These are phyloP conservation scores for Cunninghamia lanceolata DNA, from an alignment of 75 land plant genomes.

Conservation along the genomic window DNA sequence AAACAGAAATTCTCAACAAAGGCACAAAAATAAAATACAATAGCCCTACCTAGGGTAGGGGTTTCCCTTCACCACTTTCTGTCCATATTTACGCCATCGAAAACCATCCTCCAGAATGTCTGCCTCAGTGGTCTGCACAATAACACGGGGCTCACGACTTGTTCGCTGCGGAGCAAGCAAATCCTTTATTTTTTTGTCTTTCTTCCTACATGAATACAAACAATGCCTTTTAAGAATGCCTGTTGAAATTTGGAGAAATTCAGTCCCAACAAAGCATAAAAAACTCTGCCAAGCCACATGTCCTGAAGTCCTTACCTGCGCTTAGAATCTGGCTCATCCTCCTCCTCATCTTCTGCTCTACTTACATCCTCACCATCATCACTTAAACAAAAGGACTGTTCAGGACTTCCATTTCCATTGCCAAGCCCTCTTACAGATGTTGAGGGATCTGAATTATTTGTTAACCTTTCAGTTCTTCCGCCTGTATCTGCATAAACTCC, in stretches of 20 bases:
- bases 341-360: conserved; percentile 42
- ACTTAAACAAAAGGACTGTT: conserved; percentile 45
- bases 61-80: conserved; percentile 95
- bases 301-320: conserved; percentile 31
- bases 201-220: conserved; percentile 25
- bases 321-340: conserved; percentile 61
- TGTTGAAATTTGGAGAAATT: not conserved
- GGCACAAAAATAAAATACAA: conserved; percentile 3
- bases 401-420: conserved; percentile 30
- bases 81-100: conserved; percentile 97
- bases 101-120: conserved; percentile 87
- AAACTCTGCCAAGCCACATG: not conserved
- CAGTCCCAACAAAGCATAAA: not conserved
- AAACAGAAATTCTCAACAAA: not conserved
- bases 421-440: conserved; percentile 21
- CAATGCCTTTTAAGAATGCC: not conserved
- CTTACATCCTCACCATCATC: conserved; percentile 43
- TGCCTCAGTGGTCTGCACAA: conserved; percentile 77
- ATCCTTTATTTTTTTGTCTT: conserved; percentile 8
- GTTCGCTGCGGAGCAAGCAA: conserved; percentile 21
- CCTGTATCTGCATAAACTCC: not conserved
- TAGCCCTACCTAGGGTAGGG: conserved; percentile 75
- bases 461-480: conserved; percentile 7
- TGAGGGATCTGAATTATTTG: conserved; percentile 22
- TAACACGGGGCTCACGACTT: conserved; percentile 63